Evolutionary conservation across 129 eudicot genomes (phyloP).

Genomic region (Logfia minima): DNA sequence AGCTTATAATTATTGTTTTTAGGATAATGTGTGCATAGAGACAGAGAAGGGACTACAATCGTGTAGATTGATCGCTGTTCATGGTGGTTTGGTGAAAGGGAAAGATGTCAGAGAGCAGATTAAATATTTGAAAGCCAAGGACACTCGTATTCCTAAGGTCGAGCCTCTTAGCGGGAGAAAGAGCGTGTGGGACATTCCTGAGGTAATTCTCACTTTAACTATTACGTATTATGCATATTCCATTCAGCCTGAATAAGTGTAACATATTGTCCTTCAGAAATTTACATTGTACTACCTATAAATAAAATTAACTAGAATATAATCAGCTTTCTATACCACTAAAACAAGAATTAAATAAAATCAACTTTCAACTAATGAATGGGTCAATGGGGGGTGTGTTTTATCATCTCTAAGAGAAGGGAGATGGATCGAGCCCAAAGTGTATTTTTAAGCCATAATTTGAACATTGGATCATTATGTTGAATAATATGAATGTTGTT

Average conservation of each 20-base stretch:
- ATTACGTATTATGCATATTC: not conserved
- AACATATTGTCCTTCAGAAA: too few species aligned
- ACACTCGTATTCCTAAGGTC: conserved; percentile 66
- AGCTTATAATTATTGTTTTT: conserved; percentile 2
- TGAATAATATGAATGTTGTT: too few species aligned
- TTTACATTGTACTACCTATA: too few species aligned
- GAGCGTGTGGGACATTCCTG: conserved; percentile 79
- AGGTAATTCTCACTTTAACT: conserved; percentile 42
- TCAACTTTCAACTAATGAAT: too few species aligned
- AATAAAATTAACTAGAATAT: too few species aligned
- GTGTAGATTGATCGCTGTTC: conserved; percentile 84
- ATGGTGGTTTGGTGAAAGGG: conserved; percentile 81
- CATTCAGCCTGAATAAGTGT: not conserved
- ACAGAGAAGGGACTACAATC: conserved; percentile 60
- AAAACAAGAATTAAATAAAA: too few species aligned
- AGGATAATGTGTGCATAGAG: conserved; percentile 77
- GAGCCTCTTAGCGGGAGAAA: conserved; percentile 85
- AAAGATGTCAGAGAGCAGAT: conserved; percentile 65
- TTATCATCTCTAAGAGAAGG: too few species aligned
- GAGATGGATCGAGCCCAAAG: too few species aligned
- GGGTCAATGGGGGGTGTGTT: too few species aligned
- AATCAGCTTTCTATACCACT: too few species aligned
- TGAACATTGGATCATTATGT: too few species aligned
- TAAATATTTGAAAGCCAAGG: conserved; percentile 59
- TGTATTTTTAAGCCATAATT: too few species aligned